Base-by-base conservation (phyloP, 768 basidiomycete genomes). In the Suillus sp. region DNA sequence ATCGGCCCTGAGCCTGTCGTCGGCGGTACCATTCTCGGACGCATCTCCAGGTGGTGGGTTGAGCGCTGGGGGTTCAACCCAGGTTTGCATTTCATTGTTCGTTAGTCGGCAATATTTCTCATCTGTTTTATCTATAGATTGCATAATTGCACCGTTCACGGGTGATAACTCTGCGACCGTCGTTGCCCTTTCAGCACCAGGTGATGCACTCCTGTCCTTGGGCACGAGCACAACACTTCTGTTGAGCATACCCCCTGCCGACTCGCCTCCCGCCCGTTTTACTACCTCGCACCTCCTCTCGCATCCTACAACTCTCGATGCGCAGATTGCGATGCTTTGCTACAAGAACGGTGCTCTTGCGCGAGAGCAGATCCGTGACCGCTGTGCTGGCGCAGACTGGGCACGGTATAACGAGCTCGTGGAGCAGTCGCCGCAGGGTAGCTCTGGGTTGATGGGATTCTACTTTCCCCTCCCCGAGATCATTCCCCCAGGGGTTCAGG, bases 111-210 rank as follows among this genome's bases (percentile, higher is more conserved):
- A 25, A 22, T 25, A 20, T 42, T 9, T 35, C 47, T 45, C 45
- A 59, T 37, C 40, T 35, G 50, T 60, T 22, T 1, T 13, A 57
- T 30, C 40, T 48, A 4, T 60, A 88, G 92, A 89, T 14, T 95
- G 93, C 70, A 78, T 87, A 50, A 82, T 96, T 57, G 89, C 90
- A 3, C 90, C 92, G 0, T 93, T 95, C 71, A 94, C 92, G 0
- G 94, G 94, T 4, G 94, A 96, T 72, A 96, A 96, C 73, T 91
- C 93, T 7, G 90, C 92, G 4, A 92, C 92, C 14, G 86, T 94
- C 60, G 83, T 92, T 58, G 86, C 88, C 0, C 78, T 91, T 35
- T 88, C 88, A 34, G 84, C 85, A 16, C 87, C 90, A 1, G 90
- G 90, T 57, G 93, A 95, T 70, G 93, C 91, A 22, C 78, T 95